Base-by-base conservation (phyloP, 768 basidiomycete genomes). In the Termitomyces sp. region DNA sequence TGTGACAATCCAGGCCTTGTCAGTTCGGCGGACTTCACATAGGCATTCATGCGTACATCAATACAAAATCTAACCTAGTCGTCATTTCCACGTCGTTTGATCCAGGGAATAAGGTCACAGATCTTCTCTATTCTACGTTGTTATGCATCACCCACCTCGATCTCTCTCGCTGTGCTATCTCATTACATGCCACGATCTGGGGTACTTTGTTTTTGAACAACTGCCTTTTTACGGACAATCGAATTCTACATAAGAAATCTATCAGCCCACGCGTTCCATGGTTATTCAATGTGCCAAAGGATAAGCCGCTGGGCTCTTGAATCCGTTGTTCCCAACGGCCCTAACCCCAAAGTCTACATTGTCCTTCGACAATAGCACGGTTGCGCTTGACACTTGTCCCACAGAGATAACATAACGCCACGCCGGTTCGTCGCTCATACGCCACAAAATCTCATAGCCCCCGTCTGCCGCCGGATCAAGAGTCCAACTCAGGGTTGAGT, bases 401-500 rank as follows among this genome's bases (percentile, higher is more conserved):
- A 84, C 81, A 15, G 79, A 76, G 14, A 84, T 76, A 2, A 80
- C 78, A 65, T 79, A 75, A 46, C 79, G 77, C 83, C 82, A 83
- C 38, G 76, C 74, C 36, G 78, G 72, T 60, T 74, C 75, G 52
- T 81, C 78, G 36, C 78, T 79, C 59, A 79, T 72, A 50, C 83
- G 71, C 81, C 82, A 84, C 8, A 83, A 74, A 40, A 83, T 71
- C 70, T 84, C 82, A 65, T 83, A 84, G 4, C 79, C 76, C 6
- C 75, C 79, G 59, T 77, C 78, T 17, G 71, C 74, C 54, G 67
- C 59, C 3, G 73, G 63, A 63, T 81, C 83, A 12, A 67, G 58
- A 11, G 70, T 76, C 83, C 83, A 84, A 12, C 59, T 69, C 34
- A 84, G 70, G 36, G 82, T 84, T 37, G 83, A 83, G 62, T 84